Base-by-base conservation (phyloP, 768 basidiomycete genomes). In the Trametes meyenii region DNA sequence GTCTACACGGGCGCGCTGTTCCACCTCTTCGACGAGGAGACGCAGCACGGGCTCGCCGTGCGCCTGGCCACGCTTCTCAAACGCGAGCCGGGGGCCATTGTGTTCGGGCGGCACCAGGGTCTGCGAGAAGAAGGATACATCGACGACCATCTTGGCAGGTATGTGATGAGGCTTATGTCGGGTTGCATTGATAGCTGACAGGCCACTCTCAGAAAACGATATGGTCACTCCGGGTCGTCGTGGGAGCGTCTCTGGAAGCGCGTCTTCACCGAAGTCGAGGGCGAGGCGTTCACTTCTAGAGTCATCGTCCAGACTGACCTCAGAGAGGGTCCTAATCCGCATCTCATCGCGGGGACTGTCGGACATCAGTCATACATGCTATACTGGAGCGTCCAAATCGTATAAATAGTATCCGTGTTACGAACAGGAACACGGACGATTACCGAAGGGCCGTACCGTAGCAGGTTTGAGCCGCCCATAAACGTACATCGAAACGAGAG, bases 101-200 rank as follows among this genome's bases (percentile, higher is more conserved):
- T 76, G 23, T 77, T 77, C 57, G 76, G 75, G 2, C 51, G 71
- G n/a, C 76, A 77, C 50, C 65, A 67, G 39, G 76, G 70, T 5
- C 38, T 63, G 14, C 58, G 55, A 17, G 48, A 68, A 46, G 70
- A 66, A 39, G 73, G 74, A 0, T 44, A 64, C 12, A 70, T 73
- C 19, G 66, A 73, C 38, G 73, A 76, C 40, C 58, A 66, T 38
- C 59, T 73, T 50, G 60, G 56, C 44, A 48, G 73, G 70, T 68
- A 40, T 13, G 57, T 5, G 16, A 26, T 10, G 12, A 4, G 21
- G 12, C 26, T 24, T 23, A n/a, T 10, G 4, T 12, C 14, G 36
- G 7, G 10, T 17, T 21, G n/a, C 11, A 19, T 19, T 50, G 5
- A 14, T 24, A 7, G 6, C 49, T 12, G 7, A 24, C 2, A 2